phyloP scores from a whole-genome alignment of 192 early-diverging fungal species.

The Geosiphon pyriformis region DNA sequence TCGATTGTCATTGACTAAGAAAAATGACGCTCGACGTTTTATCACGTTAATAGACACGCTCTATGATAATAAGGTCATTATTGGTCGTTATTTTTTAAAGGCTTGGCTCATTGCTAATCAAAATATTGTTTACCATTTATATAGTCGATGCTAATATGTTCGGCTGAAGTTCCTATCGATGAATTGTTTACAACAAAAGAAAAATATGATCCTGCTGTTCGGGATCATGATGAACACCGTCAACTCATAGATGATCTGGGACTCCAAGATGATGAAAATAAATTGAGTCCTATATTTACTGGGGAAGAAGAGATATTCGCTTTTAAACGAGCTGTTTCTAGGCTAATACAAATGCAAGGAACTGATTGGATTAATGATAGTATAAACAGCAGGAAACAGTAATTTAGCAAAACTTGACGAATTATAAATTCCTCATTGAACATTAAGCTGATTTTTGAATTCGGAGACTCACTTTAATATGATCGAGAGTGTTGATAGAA shows the following conservation, averaged over 20 bases:
- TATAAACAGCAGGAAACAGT: no score
- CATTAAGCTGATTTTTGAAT: no score
- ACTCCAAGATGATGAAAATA: slow-evolving; percentile 36
- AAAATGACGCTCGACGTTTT: slow-evolving; percentile 83
- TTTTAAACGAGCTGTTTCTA: slow-evolving; percentile 86
- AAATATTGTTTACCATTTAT: neutral
- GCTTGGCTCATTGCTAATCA: neutral
- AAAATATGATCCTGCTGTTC: slow-evolving; percentile 40
- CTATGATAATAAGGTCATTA: slow-evolving; percentile 73
- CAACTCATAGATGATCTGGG: slow-evolving; percentile 58
- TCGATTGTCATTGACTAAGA: slow-evolving; percentile 46
- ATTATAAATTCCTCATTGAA: no score
- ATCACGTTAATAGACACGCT: slow-evolving; percentile 92
- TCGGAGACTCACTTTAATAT: no score
- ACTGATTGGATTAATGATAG: slow-evolving; percentile 62
- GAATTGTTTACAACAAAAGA: slow-evolving; percentile 68
- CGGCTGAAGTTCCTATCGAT: slow-evolving; percentile 59
- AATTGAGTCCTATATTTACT: slow-evolving; percentile 60
- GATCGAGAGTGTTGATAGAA: no score
- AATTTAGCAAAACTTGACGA: no score
- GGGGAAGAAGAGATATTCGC: slow-evolving; percentile 96
- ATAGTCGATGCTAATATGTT: slow-evolving; percentile 60
- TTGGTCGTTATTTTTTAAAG: no score
- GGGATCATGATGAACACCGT: slow-evolving; percentile 40
- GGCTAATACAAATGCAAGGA: slow-evolving; percentile 90